Base-by-base conservation (phyloP, 345 rosid genomes). In the Pugionium cornutum region DNA sequence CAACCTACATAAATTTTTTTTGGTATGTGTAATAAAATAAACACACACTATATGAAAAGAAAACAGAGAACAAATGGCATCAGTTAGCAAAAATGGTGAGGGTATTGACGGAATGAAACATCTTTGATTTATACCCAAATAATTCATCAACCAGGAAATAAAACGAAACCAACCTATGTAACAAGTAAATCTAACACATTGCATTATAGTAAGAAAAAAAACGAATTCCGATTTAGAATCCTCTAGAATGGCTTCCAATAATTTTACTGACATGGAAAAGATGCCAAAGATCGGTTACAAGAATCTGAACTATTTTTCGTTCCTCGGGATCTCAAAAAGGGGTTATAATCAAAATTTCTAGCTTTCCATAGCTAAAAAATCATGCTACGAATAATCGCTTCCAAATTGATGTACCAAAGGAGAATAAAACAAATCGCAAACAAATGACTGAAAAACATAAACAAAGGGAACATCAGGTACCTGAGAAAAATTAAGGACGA, bases 391-490 rank as follows among this genome's bases (percentile, higher is more conserved):
- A 29, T 7, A 47, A 32, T 62, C 34, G 58, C 62, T n/a, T 45
- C 9, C 2, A 52, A 44, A 42, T 52, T 18, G 18, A 18, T 18
- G 18, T 18, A 18, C 18, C 48, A 46, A 28, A 53, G 28, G 46
- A 37, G 26, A 2, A n/a, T 2, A 53, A 26, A 37, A 59, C 6
- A 64, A 54, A 54, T 8, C 48, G 7, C 11, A 66, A 28, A 8
- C 40, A 46, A 42, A 65, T 9, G 4, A 52, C 6, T 9, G 28
- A 54, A 45, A 47, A 31, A 4, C 2, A 43, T 9, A 27, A 11
- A 50, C 60, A 28, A 18, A 56, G 30, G 10, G 1, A 5, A 49
- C 18, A 28, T 11, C 32, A 8, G 44, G 40, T 67, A 74, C 73
- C 77, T 67, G 64, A 46, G 3, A 4, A 45, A 3, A 51, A 49